Evolutionary conservation across 352 stramenopile species (phyloP), one percentile per base, ranked within the genome.

Genomic region (Pythium insidiosum): DNA sequence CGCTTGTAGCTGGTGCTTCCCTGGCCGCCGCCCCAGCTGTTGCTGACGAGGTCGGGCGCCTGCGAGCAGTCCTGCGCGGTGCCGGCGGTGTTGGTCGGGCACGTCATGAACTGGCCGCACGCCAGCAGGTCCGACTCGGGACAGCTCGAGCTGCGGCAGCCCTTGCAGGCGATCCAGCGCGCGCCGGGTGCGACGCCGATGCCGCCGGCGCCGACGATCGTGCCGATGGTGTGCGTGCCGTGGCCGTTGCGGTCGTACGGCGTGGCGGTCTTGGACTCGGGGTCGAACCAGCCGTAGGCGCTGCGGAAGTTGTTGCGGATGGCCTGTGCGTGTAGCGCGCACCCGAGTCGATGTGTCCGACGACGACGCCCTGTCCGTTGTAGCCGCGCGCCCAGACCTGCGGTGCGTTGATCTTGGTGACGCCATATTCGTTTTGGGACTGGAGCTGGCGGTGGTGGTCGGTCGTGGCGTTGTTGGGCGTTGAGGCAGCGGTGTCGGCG

Each of bases 341-440:
- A 40, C 61, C 56, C 15, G 56, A 51, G 46, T 70, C 61, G 42
- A 70, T 70, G 13, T 31, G 33, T 5, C 38, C 47, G n/a, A 70
- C 47, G 5, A 56, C 49, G 34, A 70, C 30, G 39, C 54, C 54
- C 23, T 52, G 21, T 16, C 52, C 61, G 4, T 22, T 55, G 37
- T 50, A 50, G 16, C 61, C 61, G 7, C 28, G 44, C 16, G 26
- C 23, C 56, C 61, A 70, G n/a, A 64, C 49, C 6, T 59, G 26
- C 1, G 36, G 31, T 4, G 43, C 58, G 1, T 52, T 20, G 39
- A 60, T 58, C 3, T 31, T 26, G 9, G 35, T 16, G 19, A 55
- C 43, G 16, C 58, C 58, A 43, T 53, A 70, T 31, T 63, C 42
- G 13, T 22, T 30, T 0, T 18, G 24, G 16, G 19, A 12, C 18